These are phyloP conservation scores for Penicillium oxalicum DNA, from an alignment of 2,329 filamentous ascomycete species.

Conservation along the genomic window DNA sequence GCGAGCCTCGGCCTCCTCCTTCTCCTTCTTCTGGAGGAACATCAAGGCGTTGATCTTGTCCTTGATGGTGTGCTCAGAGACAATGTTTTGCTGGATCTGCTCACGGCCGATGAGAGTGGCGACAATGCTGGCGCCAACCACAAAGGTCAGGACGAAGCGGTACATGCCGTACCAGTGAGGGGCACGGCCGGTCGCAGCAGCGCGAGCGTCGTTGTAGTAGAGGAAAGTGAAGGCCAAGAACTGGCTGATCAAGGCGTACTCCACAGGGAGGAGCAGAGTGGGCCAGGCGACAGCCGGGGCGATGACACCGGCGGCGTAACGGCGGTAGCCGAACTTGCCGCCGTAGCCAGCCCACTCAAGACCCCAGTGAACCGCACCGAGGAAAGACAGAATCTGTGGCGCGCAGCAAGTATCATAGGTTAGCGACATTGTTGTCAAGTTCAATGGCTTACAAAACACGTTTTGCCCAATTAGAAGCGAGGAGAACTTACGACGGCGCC, in stretches of 20 bases:
- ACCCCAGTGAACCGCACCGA: slow-evolving; percentile 91
- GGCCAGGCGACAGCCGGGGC: slow-evolving; percentile 83
- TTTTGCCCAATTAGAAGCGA: neutral
- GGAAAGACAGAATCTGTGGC: slow-evolving; percentile 75
- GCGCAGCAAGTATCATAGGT: slow-evolving; percentile 3
- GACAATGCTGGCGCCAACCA: slow-evolving; percentile 78
- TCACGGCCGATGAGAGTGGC: slow-evolving; percentile 75
- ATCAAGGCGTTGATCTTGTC: slow-evolving; percentile 52
- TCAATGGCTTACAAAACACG: neutral
- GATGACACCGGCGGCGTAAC: slow-evolving; percentile 76
- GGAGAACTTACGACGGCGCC: slow-evolving; percentile 65
- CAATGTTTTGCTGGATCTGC: slow-evolving; percentile 53
- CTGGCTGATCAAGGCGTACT: slow-evolving; percentile 79
- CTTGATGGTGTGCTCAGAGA: slow-evolving; percentile 33
- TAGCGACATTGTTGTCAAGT: slow-evolving; percentile 6
- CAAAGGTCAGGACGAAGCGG: slow-evolving; percentile 84
- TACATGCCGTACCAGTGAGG: slow-evolving; percentile 84
- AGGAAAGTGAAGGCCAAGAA: slow-evolving; percentile 79
- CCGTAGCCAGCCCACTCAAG: slow-evolving; percentile 72
- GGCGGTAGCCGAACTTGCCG: slow-evolving; percentile 63
- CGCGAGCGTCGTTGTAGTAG: slow-evolving; percentile 77
- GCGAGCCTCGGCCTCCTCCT: slow-evolving; percentile 40
- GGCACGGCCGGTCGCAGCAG: slow-evolving; percentile 67
- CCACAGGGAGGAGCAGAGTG: slow-evolving; percentile 73
- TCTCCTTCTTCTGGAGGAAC: slow-evolving; percentile 42